Evolutionary conservation across 208 protist genomes (phyloP), one percentile per base, ranked within the genome.

Genomic region (Crithidia bombi): DNA sequence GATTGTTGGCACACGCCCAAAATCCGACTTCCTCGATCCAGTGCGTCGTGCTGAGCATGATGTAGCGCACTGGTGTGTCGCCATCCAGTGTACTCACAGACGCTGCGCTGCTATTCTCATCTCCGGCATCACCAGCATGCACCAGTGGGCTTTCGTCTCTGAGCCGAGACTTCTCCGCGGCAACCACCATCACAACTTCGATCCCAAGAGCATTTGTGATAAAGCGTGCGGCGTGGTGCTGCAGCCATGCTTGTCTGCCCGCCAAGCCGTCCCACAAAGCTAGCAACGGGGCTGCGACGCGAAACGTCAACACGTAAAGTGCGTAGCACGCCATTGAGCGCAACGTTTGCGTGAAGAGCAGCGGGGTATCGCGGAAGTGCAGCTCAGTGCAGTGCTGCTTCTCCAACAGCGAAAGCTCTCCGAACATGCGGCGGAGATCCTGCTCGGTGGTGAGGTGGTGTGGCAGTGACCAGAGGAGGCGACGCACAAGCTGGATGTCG

Each of bases 21-120:
- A 92, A 92, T 9, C 82, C 89, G 2, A 92, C 86, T 61, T 91
- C 78, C 56, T 95, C 89, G 28, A 92, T 75, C 87, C 89, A 95
- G 67, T 92, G 86, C 12, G 75, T 49, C 4, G 85, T 36, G 58
- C 56, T 78, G 28, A 95, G 65, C n/a, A 82, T 77, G n/a, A 94
- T 46, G 55, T 70, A 78, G 3, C 32, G 44, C 32, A 61, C 36
- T 15, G 15, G 11, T 21, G 19, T 35, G 1, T 47, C 49, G 0
- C 43, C 33, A 3, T 46, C 5, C 28, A 15, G n/a, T n/a, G n/a
- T n/a, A n/a, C n/a, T n/a, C n/a, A n/a, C n/a, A n/a, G n/a, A n/a
- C n/a, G n/a, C n/a, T n/a, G n/a, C n/a, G 14, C 21, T 52, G 19
- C 33, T 23, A 36, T 15, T 11, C 28, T 21, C 61, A 2, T 7